Conservation (phyloP, 2,329 filamentous ascomycete species). For the Pseudogymnoascus sp. region DNA sequence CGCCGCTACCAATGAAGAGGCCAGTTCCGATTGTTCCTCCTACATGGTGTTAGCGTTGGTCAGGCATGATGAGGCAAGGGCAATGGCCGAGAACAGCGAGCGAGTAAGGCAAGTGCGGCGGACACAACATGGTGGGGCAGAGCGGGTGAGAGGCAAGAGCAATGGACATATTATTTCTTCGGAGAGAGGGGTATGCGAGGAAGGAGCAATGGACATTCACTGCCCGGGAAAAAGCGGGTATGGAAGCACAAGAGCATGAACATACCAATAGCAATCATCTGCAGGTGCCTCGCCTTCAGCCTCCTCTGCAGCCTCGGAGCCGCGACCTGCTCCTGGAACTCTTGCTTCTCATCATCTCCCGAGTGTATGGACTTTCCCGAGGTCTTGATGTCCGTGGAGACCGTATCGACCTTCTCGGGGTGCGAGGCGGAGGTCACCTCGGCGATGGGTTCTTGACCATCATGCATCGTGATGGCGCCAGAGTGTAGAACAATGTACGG, state of each 20-base stretch:
- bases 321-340: conserved; percentile 16
- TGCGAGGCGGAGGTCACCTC: not conserved
- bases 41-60: conserved; percentile 18
- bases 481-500: not conserved
- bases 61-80: not conserved
- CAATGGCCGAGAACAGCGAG: not conserved
- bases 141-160: not conserved
- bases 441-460: not conserved
- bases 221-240: not conserved
- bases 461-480: not conserved
- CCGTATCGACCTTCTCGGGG: not conserved
- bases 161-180: not conserved
- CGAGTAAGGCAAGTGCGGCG: not conserved
- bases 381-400: not conserved
- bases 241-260: not conserved
- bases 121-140: not conserved
- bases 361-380: not conserved
- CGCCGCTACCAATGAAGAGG: conserved; percentile 61
- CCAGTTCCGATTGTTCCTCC: conserved; percentile 64
- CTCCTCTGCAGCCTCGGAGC: conserved; percentile 22
- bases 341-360: conserved; percentile 24
- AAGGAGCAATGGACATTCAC: not conserved
- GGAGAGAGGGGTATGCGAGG: not conserved
- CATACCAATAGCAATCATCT: conserved; percentile 56
- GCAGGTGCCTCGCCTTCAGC: conserved; percentile 53